Conservation (phyloP, 768 basidiomycete species). For the Tricholoma sp. region DNA sequence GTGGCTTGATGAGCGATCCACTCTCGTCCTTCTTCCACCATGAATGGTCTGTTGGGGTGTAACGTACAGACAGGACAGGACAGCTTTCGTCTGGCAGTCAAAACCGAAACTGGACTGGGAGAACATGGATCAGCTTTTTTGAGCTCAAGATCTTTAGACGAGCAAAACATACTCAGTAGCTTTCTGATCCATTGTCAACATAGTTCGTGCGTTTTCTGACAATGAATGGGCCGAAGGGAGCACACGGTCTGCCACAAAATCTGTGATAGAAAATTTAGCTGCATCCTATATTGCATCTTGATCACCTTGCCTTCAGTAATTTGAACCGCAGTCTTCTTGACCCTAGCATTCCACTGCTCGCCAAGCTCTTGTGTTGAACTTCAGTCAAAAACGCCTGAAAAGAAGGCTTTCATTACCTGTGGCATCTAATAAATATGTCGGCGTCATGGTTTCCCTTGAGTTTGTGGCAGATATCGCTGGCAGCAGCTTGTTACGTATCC, state of each 20-base stretch:
- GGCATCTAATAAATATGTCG: constrained; percentile 61
- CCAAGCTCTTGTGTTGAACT: constrained; percentile 36
- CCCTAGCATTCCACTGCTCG: constrained; percentile 53
- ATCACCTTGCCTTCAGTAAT: constrained; percentile 42
- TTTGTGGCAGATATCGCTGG: constrained; percentile 60
- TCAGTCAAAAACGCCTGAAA: neutral
- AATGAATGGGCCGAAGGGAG: constrained; percentile 56
- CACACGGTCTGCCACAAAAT: constrained; percentile 42
- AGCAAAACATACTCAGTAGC: constrained; percentile 37
- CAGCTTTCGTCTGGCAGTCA: constrained; percentile 51
- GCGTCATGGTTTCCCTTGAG: constrained; percentile 23
- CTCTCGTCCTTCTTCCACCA: constrained; percentile 49
- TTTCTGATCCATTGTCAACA: constrained; percentile 44
- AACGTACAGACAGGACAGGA: constrained; percentile 62
- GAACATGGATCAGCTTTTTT: neutral
- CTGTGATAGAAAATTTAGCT: constrained; percentile 27
- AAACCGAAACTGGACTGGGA: constrained; percentile 50
- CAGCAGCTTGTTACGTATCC: constrained; percentile 88
- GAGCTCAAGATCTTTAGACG: constrained; percentile 3
- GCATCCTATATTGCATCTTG: neutral
- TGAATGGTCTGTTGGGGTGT: constrained; percentile 54
- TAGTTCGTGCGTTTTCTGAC: constrained; percentile 47
- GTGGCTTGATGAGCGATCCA: constrained; percentile 59
- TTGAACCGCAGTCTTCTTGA: constrained; percentile 43
- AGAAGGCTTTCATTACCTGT: constrained; percentile 38